phyloP scores from a whole-genome alignment of 768 basidiomycete genomes.

The Boletus rex-veris region DNA sequence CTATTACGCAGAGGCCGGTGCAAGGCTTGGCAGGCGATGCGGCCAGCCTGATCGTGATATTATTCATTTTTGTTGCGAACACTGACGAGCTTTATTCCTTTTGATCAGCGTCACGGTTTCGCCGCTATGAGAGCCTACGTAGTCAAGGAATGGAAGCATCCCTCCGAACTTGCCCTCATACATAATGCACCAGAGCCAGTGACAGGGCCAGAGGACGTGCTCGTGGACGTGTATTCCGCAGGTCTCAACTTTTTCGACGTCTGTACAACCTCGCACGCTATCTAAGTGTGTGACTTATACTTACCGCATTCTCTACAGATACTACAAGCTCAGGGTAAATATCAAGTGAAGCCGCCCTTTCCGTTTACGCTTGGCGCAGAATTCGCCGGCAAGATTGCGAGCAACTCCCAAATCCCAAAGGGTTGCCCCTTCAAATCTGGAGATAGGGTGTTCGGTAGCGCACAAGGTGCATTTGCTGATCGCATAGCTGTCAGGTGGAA shows the following conservation, averaged over 20 bases:
- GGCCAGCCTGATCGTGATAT: no score
- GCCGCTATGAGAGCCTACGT: constrained; percentile 77
- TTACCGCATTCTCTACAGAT: constrained; percentile 45
- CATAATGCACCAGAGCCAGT: constrained; percentile 56
- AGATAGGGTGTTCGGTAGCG: constrained; percentile 83
- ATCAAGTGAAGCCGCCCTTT: constrained; percentile 77
- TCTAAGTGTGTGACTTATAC: no score
- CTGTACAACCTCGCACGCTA: constrained; percentile 18
- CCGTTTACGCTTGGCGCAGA: constrained; percentile 86
- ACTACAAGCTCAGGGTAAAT: constrained; percentile 85
- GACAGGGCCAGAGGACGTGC: constrained; percentile 49
- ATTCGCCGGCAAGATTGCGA: constrained; percentile 76
- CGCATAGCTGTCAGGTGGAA: constrained; percentile 55
- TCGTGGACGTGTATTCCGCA: constrained; percentile 74
- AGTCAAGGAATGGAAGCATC: constrained; percentile 65
- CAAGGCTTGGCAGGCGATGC: no score
- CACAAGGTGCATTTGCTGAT: constrained; percentile 80
- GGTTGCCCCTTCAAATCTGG: constrained; percentile 79
- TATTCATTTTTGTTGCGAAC: no score
- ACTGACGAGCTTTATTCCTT: no score
- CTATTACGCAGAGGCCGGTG: no score
- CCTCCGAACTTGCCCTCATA: constrained; percentile 55
- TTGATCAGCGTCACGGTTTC: background rate
- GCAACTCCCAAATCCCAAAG: constrained; percentile 68
- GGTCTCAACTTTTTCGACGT: constrained; percentile 80